phyloP scores from a whole-genome alignment of 108 stramenopile genomes.

The Stephanodiscus triporus region DNA sequence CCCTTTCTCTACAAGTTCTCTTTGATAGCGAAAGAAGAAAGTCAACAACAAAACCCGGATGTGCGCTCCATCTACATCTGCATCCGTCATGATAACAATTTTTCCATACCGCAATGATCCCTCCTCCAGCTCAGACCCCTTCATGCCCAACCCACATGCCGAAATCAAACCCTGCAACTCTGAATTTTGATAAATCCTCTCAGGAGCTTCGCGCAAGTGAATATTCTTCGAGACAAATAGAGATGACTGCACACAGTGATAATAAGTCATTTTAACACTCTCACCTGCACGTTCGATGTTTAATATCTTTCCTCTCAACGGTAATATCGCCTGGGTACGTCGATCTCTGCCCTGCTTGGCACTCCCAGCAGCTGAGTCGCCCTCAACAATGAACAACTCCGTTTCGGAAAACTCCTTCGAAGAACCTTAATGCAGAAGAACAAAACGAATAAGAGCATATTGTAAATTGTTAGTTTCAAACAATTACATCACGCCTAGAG shows the following conservation, averaged over 20 bases:
- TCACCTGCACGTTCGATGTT: slow-evolving; percentile 90
- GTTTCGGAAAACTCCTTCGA: slow-evolving; percentile 62
- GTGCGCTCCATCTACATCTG: slow-evolving; percentile 96
- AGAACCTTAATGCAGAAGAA: slow-evolving; percentile 1
- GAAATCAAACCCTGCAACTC: slow-evolving; percentile 93
- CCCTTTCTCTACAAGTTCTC: slow-evolving; percentile 88
- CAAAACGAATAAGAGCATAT: neutral
- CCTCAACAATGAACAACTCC: slow-evolving; percentile 96
- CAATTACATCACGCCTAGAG: neutral
- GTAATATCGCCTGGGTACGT: slow-evolving; percentile 92
- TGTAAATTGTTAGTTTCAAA: neutral
- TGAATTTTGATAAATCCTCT: slow-evolving; percentile 91
- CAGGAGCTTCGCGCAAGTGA: slow-evolving; percentile 48
- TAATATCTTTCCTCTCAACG: slow-evolving; percentile 94
- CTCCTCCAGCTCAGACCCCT: slow-evolving; percentile 84
- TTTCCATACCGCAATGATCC: slow-evolving; percentile 78
- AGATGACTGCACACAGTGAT: neutral
- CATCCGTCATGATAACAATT: slow-evolving; percentile 97
- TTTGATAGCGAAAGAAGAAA: slow-evolving; percentile 93
- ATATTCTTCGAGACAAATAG: neutral
- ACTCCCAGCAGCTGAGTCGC: slow-evolving; percentile 94
- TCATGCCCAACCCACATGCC: slow-evolving; percentile 90
- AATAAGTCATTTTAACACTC: neutral
- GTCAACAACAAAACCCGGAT: slow-evolving; percentile 95
- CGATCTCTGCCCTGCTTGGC: slow-evolving; percentile 96